Evolutionary conservation across 164 flowering plant species (phyloP).

Genomic region (Vitis amurensis): DNA sequence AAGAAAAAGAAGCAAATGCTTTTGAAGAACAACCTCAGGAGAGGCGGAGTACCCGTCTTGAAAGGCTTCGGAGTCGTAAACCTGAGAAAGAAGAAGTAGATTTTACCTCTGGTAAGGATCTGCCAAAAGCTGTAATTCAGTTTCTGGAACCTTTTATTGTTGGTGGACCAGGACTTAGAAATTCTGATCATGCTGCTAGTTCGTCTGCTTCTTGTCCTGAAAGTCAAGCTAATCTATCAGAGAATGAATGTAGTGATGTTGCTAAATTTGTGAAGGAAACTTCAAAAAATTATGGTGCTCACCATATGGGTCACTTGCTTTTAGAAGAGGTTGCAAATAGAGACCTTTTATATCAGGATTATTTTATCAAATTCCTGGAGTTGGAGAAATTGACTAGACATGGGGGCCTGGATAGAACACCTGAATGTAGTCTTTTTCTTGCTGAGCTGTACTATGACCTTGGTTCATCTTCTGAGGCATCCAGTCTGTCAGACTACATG

Average conservation of each 20-base stretch:
- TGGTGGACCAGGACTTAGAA: slow-evolving; percentile 30
- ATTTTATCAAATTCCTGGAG: slow-evolving; percentile 62
- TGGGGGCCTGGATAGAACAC: slow-evolving; percentile 71
- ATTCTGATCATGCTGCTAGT: slow-evolving; percentile 25
- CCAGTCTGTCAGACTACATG: slow-evolving; percentile 45
- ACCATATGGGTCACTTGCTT: slow-evolving; percentile 79
- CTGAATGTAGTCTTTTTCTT: slow-evolving; percentile 83
- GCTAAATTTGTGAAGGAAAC: slow-evolving; percentile 46
- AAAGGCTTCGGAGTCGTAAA: slow-evolving; percentile 82
- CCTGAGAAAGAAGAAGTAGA: slow-evolving; percentile 86
- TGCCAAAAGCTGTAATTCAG: slow-evolving; percentile 55
- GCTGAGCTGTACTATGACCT: slow-evolving; percentile 83
- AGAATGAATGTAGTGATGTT: slow-evolving; percentile 48
- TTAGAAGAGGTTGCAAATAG: slow-evolving; percentile 62
- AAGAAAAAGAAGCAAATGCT: slow-evolving; percentile 51
- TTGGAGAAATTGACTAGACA: slow-evolving; percentile 81
- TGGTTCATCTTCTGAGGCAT: slow-evolving; percentile 43
- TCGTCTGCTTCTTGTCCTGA: slow-evolving; percentile 26
- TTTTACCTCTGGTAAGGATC: slow-evolving; percentile 52
- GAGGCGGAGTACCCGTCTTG: slow-evolving; percentile 90
- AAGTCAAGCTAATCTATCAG: slow-evolving; percentile 21
- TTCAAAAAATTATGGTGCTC: slow-evolving; percentile 78
- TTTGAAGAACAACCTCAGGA: slow-evolving; percentile 85
- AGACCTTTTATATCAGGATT: slow-evolving; percentile 46
- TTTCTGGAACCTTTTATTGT: slow-evolving; percentile 64